Base-by-base conservation (phyloP, 306 rosid species). In the Cucumis cinereus region DNA sequence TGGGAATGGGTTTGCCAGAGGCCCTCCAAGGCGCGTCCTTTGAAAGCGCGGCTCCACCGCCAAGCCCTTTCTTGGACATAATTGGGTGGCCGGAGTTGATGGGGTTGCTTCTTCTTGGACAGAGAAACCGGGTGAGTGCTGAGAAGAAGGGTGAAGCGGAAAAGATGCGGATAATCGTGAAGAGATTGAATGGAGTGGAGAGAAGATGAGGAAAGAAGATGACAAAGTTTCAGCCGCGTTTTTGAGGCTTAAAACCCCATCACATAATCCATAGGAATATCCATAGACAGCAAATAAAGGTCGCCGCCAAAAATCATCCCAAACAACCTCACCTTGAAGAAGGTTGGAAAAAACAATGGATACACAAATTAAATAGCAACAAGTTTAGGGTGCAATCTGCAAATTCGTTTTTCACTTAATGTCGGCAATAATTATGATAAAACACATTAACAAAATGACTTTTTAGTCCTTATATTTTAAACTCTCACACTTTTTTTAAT, bases 11-110 rank as follows among this genome's bases (percentile, higher is more conserved):
- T 17, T 85, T 94, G 11, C 12, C 58, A 33, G 89, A 72, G 1
- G 87, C 93, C 79, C 99, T 81, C 99, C 97, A 94, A 41, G 97
- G 99, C 56, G 81, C 99, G 47, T 94, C 97, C 76, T 92, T 82
- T 14, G 80, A 87, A 40, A 94, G 85, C 26, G 93, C 77, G 4
- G 61, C 36, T 33, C 76, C 76, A 58, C 85, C 87, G 24, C 82
- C 80, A 13, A 47, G 86, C 58, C 89, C 87, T 78, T 87, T 91
- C 52, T 81, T 85, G 75, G 96, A 86, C 98, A 91, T 93, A 28
- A 74, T 53, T 24, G 22, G 17, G 10, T 11, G 15, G 62, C 20
- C 47, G 43, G 45, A 77, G 49, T 23, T 38, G 23, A 15, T 26
- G 79, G 52, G 54, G 22, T 75, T 38, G 43, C 24, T 47, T 28